These are phyloP conservation scores for Parietichytrium sp. DNA, from an alignment of 108 stramenopile species.

Conservation along the genomic window DNA sequence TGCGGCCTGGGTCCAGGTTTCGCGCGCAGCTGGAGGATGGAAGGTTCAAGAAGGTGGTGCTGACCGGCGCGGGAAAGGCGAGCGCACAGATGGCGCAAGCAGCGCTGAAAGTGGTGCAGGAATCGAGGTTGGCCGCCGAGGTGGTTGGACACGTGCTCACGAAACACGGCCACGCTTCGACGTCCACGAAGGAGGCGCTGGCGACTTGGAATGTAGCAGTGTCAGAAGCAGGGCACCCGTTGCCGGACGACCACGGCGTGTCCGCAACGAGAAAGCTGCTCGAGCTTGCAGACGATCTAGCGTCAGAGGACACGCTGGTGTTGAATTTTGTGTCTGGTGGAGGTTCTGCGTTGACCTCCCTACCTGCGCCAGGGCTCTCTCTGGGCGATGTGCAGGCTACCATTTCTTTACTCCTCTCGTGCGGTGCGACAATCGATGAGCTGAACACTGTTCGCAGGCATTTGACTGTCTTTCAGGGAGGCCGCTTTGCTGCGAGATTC, in stretches of 20 bases:
- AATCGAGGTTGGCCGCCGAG: not conserved
- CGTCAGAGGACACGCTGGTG: not conserved
- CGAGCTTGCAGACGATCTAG: not conserved
- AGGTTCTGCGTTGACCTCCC: not conserved
- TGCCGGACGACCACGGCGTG: constrained; percentile 36
- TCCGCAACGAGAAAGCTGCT: not conserved
- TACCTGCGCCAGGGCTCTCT: not conserved
- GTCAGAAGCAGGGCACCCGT: constrained; percentile 28
- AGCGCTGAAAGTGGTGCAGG: not conserved
- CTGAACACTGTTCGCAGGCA: constrained; percentile 36
- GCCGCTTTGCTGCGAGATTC: not conserved
- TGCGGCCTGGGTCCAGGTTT: not conserved
- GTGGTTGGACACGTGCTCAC: not conserved
- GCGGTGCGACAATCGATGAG: constrained; percentile 40
- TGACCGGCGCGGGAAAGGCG: constrained; percentile 5
- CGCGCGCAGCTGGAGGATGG: not conserved
- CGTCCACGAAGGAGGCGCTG: not conserved
- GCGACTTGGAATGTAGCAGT: not conserved
- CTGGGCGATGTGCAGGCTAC: constrained; percentile 14
- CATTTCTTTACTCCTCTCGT: not conserved
- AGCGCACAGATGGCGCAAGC: not conserved
- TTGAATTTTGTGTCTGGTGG: constrained; percentile 28
- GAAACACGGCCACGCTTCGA: not conserved
- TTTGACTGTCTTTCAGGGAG: constrained; percentile 35
- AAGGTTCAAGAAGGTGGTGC: not conserved